A percentile compares a stretch with the other conserved stretches of the same genome.
phyloP scores from a whole-genome alignment of 2,329 filamentous ascomycete species.

The Diaporthe velutina region DNA sequence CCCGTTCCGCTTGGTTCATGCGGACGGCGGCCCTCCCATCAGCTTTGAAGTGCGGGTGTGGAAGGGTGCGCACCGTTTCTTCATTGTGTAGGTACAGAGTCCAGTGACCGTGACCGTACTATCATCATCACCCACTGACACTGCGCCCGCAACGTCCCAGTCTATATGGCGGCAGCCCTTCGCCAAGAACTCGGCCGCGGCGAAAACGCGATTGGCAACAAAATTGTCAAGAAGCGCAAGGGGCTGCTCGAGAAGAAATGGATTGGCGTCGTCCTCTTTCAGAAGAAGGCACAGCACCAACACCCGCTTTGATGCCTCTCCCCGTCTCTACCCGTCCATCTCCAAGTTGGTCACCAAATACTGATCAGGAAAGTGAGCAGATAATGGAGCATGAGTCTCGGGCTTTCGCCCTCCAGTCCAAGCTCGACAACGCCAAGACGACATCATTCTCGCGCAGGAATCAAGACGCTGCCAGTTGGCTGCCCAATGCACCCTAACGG shows the following conservation, averaged over 20 bases:
- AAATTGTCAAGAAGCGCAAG: slow-evolving; percentile 93
- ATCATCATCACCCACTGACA: slow-evolving; percentile 83
- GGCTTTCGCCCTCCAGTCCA: slow-evolving; percentile 79
- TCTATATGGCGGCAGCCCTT: slow-evolving; percentile 78
- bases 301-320: not conserved
- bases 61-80: not conserved
- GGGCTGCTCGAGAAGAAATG: slow-evolving; percentile 97
- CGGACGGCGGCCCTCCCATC: not conserved
- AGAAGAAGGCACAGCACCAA: slow-evolving; percentile 81
- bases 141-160: too few species aligned
- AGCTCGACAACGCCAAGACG: slow-evolving; percentile 86
- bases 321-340: too few species aligned
- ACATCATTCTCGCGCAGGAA: slow-evolving; percentile 82
- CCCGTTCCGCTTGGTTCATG: not conserved
- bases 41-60: too few species aligned
- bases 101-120: slow-evolving; percentile 51
- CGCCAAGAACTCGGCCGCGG: slow-evolving; percentile 82
- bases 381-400: slow-evolving; percentile 93
- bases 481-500: slow-evolving; percentile 84
- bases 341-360: slow-evolving; percentile 42
- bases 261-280: slow-evolving; percentile 93
- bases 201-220: slow-evolving; percentile 78
- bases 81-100: not conserved
- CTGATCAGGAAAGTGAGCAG: slow-evolving; percentile 58
- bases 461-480: slow-evolving; percentile 87